phyloP scores from a whole-genome alignment of 108 stramenopile species.

The Skeletonema costatum region DNA sequence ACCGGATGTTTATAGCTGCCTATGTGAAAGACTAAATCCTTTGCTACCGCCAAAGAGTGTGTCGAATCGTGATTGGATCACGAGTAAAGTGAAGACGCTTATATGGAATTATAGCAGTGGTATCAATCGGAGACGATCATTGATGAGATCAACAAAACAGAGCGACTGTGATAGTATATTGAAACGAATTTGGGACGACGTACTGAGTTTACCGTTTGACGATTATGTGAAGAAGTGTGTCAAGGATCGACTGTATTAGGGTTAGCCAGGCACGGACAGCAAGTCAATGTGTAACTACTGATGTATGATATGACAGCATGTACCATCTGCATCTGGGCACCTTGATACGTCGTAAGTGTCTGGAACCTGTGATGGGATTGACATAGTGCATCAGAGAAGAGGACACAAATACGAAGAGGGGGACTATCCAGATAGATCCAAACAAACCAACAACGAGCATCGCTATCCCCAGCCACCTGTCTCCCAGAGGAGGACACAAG shows the following conservation, averaged over 20 bases:
- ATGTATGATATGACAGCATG: too few species aligned
- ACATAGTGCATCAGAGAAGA: too few species aligned
- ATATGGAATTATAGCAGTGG: constrained; percentile 85
- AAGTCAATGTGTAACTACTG: too few species aligned
- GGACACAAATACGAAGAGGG: too few species aligned
- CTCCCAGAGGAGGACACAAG: too few species aligned
- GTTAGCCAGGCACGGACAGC: too few species aligned
- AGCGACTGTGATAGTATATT: constrained; percentile 11
- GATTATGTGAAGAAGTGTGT: constrained; percentile 45
- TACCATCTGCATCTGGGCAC: too few species aligned
- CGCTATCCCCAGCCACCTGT: too few species aligned
- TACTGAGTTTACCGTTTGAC: constrained; percentile 35
- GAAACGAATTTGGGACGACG: constrained; percentile 38
- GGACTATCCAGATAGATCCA: too few species aligned
- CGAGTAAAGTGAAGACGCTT: constrained; percentile 52
- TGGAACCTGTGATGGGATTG: too few species aligned
- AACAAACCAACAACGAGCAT: too few species aligned
- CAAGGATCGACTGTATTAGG: constrained; percentile 18
- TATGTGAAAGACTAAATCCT: constrained; percentile 19
- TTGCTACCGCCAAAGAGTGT: not conserved
- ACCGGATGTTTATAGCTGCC: not conserved
- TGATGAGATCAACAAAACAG: constrained; percentile 12
- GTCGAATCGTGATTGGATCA: constrained; percentile 34
- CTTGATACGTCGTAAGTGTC: too few species aligned
- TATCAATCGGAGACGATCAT: constrained; percentile 59